Evolutionary conservation across 495 filamentous ascomycete species (phyloP), one percentile per base, ranked within the genome.

Genomic region (Daldinia bambusicola): DNA sequence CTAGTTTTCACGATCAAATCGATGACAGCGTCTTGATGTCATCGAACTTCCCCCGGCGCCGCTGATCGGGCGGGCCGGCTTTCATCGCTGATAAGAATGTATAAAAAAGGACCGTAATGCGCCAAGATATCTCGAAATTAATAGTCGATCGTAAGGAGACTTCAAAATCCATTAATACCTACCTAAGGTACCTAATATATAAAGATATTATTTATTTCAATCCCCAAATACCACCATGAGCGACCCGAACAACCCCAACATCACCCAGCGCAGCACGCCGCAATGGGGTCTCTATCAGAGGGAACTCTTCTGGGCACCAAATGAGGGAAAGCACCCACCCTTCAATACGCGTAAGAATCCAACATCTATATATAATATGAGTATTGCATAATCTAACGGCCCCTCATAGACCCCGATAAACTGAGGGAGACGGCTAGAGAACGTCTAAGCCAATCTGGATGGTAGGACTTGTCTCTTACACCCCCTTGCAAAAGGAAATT

Each of bases 271-370:
- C 34, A 84, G 77, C 55, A 90, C 88, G 1, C 87, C 88, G 20
- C 86, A 89, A 81, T 90, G 84, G 81, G 84, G 74, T 5, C 79
- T 88, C 5, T 90, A 90, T 66, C 88, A 90, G 60, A 80, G 88
- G 2, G 86, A 90, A 70, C 83, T 87, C 52, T 89, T 90, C 68
- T 85, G 83, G 86, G 86, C 83, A 20, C 73, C 79, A 31, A 90
- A 90, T 55, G 81, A 86, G 13, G 86, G 83, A 55, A 78, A 87
- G 64, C 78, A 83, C 0, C 80, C 85, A 0, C 83, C 80, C 0
- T 90, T 91, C 72, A 89, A 86, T 69, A 90, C 87, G 52, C 51
- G 69, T 75, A 63, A 41, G 45, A 43, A 2, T 32, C 1, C n/a
- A 55, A 26, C 3, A 3, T 26, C 26, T 37, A 18, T 40, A 40